Evolutionary conservation across 2,329 filamentous ascomycete genomes (phyloP).

Genomic region (Beauveria caledonica): DNA sequence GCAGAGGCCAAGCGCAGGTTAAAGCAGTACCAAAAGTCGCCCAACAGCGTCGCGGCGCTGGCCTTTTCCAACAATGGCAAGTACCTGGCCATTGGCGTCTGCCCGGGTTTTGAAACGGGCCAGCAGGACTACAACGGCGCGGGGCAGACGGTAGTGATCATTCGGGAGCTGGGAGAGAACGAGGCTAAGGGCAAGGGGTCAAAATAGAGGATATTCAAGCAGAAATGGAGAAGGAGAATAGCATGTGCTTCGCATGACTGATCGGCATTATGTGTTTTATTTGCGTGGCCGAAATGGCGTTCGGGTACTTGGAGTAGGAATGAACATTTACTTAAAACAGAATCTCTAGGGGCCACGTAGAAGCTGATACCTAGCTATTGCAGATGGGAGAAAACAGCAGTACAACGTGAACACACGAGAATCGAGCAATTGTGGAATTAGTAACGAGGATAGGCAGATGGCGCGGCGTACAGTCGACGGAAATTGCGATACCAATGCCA

Average conservation of each 20-base stretch:
- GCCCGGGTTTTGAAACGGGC: conserved; percentile 81
- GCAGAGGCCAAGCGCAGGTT: conserved; percentile 83
- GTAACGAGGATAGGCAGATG: background rate
- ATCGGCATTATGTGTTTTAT: conserved; percentile 1
- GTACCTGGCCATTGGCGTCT: conserved; percentile 70
- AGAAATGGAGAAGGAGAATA: background rate
- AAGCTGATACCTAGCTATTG: conserved; percentile 4
- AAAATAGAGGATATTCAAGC: conserved; percentile 39
- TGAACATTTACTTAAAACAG: background rate
- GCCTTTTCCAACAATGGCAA: conserved; percentile 71
- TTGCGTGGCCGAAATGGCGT: conserved; percentile 13
- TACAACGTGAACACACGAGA: background rate
- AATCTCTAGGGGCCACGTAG: background rate
- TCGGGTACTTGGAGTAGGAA: conserved; percentile 5
- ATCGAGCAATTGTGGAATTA: background rate
- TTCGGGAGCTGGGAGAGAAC: conserved; percentile 76
- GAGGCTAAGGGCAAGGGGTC: conserved; percentile 81
- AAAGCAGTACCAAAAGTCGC: conserved; percentile 79
- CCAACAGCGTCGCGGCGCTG: conserved; percentile 68
- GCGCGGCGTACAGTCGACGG: background rate
- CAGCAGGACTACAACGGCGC: conserved; percentile 69
- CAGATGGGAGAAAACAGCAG: background rate
- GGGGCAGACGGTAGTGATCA: conserved; percentile 67
- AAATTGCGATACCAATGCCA: background rate
- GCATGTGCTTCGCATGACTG: background rate